Conservation (phyloP, 805 yeast genomes). For the Novakomyces olei region DNA sequence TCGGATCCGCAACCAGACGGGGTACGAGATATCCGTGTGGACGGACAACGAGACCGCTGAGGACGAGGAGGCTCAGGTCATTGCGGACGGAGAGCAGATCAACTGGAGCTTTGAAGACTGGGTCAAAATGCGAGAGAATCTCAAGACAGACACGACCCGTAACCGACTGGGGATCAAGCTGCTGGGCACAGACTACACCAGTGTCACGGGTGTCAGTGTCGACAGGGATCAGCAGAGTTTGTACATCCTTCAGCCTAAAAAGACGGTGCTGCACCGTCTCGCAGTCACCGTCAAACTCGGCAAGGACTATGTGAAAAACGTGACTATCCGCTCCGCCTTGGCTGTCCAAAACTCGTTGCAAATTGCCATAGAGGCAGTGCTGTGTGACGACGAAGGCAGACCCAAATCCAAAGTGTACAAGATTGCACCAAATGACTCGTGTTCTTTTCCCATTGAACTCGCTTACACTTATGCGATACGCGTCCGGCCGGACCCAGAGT, state of each 20-base stretch:
- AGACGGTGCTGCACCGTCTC: constrained; percentile 14
- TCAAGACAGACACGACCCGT: constrained; percentile 41
- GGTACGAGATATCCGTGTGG: constrained; percentile 64
- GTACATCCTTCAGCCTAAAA: constrained; percentile 42
- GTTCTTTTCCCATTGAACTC: constrained; percentile 52
- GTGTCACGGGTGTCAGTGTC: constrained; percentile 33
- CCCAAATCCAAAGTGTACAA: not conserved
- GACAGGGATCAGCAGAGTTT: constrained; percentile 68
- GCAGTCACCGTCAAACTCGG: constrained; percentile 48
- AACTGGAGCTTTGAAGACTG: constrained; percentile 95
- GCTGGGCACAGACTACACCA: not conserved
- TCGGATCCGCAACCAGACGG: constrained; percentile 62
- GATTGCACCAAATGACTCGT: constrained; percentile 27
- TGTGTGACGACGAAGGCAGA: constrained; percentile 11
- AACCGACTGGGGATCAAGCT: constrained; percentile 38
- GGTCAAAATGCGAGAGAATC: constrained; percentile 60
- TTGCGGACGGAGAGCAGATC: constrained; percentile 25
- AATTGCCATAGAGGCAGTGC: constrained; percentile 28
- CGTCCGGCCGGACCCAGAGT: constrained; percentile 37
- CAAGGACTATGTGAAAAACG: constrained; percentile 55
- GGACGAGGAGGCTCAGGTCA: constrained; percentile 12
- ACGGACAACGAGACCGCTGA: constrained; percentile 26
- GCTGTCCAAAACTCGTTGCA: constrained; percentile 45
- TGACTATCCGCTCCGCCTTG: constrained; percentile 58
- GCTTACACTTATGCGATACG: constrained; percentile 37